Conservation (phyloP, 257 asterid genomes). For the Solanum raphanifolium region DNA sequence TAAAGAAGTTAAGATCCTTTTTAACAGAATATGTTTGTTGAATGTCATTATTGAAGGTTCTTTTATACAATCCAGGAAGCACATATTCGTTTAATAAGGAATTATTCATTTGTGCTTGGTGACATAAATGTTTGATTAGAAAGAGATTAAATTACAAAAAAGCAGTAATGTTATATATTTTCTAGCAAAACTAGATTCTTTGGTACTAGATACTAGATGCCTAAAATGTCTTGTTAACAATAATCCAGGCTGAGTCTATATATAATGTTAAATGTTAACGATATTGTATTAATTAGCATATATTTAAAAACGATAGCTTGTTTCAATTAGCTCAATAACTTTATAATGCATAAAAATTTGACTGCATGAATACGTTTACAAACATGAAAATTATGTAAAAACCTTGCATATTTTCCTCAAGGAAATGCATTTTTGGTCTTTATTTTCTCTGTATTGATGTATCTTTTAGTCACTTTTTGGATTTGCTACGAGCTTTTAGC, state of each 20-base stretch:
- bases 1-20: neutral
- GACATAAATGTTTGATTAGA: neutral
- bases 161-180: neutral
- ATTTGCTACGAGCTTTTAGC: neutral
- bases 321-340: neutral
- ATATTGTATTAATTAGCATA: neutral
- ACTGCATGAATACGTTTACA: neutral
- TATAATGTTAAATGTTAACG: neutral
- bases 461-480: neutral
- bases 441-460: neutral
- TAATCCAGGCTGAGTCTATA: neutral
- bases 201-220: neutral
- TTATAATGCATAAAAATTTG: neutral
- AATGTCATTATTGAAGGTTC: neutral
- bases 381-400: neutral
- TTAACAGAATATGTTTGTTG: neutral
- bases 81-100: neutral
- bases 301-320: neutral
- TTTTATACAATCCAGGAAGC: neutral
- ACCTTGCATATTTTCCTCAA: neutral
- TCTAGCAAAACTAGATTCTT: neutral
- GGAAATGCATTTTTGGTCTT: neutral
- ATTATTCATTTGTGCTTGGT: neutral
- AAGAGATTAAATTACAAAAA: neutral
- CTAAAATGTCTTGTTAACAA: neutral